These are phyloP conservation scores for Datura wrightii DNA, from an alignment of 257 asterid species.

Conservation along the genomic window DNA sequence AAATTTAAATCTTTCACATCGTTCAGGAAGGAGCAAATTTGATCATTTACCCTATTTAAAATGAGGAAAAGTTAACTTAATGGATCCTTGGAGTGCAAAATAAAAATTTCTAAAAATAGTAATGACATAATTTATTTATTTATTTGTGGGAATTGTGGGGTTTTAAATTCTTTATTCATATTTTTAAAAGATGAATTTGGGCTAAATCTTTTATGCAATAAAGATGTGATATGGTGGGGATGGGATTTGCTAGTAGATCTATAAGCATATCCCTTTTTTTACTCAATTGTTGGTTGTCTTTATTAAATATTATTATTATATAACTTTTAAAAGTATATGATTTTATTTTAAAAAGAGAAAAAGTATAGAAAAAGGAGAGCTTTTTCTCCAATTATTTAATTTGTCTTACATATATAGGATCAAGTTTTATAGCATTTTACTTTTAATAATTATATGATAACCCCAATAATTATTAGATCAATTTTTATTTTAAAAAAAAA, in stretches of 20 bases:
- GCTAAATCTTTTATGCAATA: not conserved
- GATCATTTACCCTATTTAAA: no score
- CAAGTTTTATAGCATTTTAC: not conserved
- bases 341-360: not conserved
- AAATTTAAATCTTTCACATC: no score
- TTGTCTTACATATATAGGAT: not conserved
- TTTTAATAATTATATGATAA: not conserved
- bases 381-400: not conserved
- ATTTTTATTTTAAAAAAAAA: not conserved
- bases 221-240: conserved; percentile 29
- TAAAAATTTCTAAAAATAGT: conserved; percentile 29
- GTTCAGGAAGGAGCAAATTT: no score
- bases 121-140: conserved; percentile 16
- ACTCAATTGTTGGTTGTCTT: conserved; percentile 34
- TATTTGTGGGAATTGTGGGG: not conserved
- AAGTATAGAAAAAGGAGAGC: not conserved
- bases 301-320: not conserved
- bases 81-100: not conserved
- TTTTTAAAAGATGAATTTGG: conserved; percentile 28
- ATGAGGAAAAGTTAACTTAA: not conserved
- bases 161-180: not conserved
- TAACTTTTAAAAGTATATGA: conserved; percentile 20
- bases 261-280: conserved; percentile 34
- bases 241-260: conserved; percentile 33
- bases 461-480: conserved; percentile 9